Evolutionary conservation across 495 filamentous ascomycete genomes (phyloP).

Genomic region (Pyrenula aspistea): DNA sequence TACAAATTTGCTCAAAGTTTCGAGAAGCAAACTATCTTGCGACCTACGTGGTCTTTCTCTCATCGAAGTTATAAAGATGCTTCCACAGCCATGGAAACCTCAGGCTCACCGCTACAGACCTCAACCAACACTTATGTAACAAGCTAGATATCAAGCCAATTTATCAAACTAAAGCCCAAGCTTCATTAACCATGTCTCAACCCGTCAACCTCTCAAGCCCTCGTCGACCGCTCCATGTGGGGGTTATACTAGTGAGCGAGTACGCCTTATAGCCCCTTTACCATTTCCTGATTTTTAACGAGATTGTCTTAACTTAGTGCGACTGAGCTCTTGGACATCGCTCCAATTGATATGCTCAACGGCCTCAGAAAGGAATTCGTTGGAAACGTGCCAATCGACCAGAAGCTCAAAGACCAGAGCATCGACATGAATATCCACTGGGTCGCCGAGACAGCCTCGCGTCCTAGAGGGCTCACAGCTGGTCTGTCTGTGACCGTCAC

Average conservation of each 20-base stretch:
- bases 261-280: not conserved
- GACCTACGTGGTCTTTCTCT: not conserved
- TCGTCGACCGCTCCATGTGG: not conserved
- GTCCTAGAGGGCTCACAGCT: not conserved
- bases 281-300: not conserved
- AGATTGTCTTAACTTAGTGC: conserved; percentile 3
- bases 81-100: not conserved
- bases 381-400: not conserved
- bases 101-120: not conserved
- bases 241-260: not conserved
- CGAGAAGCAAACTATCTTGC: not conserved
- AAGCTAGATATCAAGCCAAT: not conserved
- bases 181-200: not conserved
- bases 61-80: not conserved
- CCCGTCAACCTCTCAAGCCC: not conserved
- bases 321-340: conserved; percentile 11
- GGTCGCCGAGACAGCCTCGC: conserved; percentile 6
- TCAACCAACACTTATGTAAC: not conserved
- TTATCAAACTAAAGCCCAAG: too few species aligned
- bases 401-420: conserved; percentile 6
- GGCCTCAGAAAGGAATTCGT: conserved; percentile 5
- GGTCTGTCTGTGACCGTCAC: not conserved
- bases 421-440: conserved; percentile 9
- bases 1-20: not conserved
- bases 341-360: conserved; percentile 9